Evolutionary conservation across 805 yeast genomes (phyloP).

Genomic region (Vanderwaltozyma tropicalis): DNA sequence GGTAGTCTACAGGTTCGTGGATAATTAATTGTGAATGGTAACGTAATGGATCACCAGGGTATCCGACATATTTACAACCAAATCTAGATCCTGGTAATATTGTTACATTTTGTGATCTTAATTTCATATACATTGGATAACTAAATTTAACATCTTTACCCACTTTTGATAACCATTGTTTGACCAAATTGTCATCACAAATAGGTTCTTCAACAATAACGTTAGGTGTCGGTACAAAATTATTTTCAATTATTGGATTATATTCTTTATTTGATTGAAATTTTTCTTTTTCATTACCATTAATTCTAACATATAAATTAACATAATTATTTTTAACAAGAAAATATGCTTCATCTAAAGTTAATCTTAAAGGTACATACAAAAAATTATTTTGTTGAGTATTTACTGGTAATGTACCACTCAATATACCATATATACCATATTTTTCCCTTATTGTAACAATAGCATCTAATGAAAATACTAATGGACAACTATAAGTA

Average conservation of each 20-base stretch:
- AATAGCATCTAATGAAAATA: slow-evolving; percentile 30
- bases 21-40: slow-evolving; percentile 83
- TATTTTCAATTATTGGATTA: not conserved
- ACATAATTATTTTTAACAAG: slow-evolving; percentile 38
- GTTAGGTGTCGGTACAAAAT: not conserved
- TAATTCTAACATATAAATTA: slow-evolving; percentile 24
- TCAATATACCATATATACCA: slow-evolving; percentile 65
- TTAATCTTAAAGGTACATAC: slow-evolving; percentile 70
- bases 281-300: slow-evolving; percentile 2
- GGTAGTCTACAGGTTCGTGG: slow-evolving; percentile 34
- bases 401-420: slow-evolving; percentile 79
- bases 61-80: slow-evolving; percentile 82
- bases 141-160: not conserved
- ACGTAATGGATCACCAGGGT: slow-evolving; percentile 89
- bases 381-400: slow-evolving; percentile 88
- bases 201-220: slow-evolving; percentile 25
- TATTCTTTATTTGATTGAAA: slow-evolving; percentile 3
- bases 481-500: not conserved
- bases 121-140: not conserved
- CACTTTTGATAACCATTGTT: slow-evolving; percentile 18
- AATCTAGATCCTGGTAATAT: slow-evolving; percentile 75
- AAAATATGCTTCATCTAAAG: slow-evolving; percentile 66
- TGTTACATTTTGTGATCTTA: not conserved
- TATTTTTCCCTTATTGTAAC: slow-evolving; percentile 40
- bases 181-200: slow-evolving; percentile 32